phyloP scores from a whole-genome alignment of 805 yeast species.

The Saturnispora bothae region DNA sequence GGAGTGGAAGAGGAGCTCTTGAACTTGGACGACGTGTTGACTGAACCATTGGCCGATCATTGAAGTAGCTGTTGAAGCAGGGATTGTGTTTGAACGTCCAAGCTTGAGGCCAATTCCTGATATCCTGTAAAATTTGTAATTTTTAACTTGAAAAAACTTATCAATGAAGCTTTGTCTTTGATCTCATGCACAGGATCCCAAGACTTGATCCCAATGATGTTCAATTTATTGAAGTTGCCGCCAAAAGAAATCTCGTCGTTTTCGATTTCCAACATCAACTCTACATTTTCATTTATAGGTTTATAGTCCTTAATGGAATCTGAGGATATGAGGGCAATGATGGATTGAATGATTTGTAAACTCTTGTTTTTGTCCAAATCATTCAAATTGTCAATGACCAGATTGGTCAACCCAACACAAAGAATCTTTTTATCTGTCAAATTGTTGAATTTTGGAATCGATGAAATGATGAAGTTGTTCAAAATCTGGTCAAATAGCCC shows the following conservation, averaged over 20 bases:
- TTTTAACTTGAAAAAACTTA: conserved; percentile 26
- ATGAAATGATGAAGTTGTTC: conserved; percentile 40
- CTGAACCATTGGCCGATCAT: neutral
- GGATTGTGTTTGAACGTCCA: conserved; percentile 16
- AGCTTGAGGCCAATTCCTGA: conserved; percentile 8
- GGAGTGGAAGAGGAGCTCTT: neutral
- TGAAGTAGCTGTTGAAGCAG: conserved; percentile 11
- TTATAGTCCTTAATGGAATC: conserved; percentile 28
- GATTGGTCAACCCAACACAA: conserved; percentile 37
- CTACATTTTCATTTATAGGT: conserved; percentile 30
- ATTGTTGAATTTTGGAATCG: conserved; percentile 33
- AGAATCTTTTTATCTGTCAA: conserved; percentile 35
- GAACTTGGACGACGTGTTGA: neutral
- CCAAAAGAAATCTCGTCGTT: conserved; percentile 60
- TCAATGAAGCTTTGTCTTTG: conserved; percentile 19
- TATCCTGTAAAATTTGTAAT: conserved; percentile 14
- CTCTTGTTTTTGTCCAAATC: conserved; percentile 30
- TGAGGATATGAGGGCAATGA: conserved; percentile 29
- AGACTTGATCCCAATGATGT: conserved; percentile 46
- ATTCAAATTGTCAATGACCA: conserved; percentile 33
- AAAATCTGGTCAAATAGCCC: conserved; percentile 44
- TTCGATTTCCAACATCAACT: conserved; percentile 52
- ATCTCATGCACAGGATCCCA: conserved; percentile 64
- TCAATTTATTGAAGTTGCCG: conserved; percentile 67
- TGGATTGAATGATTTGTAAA: conserved; percentile 32